Percentiles rank a stretch among this genome's conserved stretches.
Evolutionary conservation across 345 rosid species (phyloP).

Genomic region (Eucalyptus erythrocorys): DNA sequence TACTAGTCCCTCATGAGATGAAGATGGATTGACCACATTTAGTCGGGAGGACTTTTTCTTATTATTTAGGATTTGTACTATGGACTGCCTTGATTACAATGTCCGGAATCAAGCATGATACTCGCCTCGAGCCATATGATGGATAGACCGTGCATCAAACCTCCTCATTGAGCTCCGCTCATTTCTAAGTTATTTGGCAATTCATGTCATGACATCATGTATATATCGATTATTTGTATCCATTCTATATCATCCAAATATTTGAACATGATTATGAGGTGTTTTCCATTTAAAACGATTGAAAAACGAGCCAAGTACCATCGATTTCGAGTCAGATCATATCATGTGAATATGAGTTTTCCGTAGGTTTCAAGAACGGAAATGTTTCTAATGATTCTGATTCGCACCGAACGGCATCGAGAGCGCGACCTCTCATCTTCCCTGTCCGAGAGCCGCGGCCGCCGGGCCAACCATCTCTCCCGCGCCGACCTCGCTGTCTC

Average conservation of each 20-base stretch:
- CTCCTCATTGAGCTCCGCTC: fast-evolving
- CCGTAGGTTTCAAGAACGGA: not conserved
- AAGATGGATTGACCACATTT: not conserved
- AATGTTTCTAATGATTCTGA: not conserved
- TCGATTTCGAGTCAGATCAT: not conserved
- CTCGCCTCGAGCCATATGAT: fast-evolving
- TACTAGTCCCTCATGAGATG: not conserved
- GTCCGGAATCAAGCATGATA: not conserved
- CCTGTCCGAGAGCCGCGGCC: not conserved
- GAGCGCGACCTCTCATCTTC: not conserved
- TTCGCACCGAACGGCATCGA: not conserved
- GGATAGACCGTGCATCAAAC: not conserved
- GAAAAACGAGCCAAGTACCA: not conserved
- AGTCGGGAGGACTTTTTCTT: not conserved
- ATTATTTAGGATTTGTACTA: not conserved
- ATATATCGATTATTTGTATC: not conserved
- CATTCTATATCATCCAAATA: not conserved
- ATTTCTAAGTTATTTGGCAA: not conserved
- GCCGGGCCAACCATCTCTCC: not conserved
- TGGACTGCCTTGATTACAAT: not conserved
- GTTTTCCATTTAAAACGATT: not conserved
- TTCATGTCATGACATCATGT: not conserved
- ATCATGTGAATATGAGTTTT: fast-evolving
- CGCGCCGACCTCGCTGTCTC: not conserved
- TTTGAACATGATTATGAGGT: not conserved